phyloP scores from a whole-genome alignment of 75 land plant genomes.

The Isoetes taiwanensis region DNA sequence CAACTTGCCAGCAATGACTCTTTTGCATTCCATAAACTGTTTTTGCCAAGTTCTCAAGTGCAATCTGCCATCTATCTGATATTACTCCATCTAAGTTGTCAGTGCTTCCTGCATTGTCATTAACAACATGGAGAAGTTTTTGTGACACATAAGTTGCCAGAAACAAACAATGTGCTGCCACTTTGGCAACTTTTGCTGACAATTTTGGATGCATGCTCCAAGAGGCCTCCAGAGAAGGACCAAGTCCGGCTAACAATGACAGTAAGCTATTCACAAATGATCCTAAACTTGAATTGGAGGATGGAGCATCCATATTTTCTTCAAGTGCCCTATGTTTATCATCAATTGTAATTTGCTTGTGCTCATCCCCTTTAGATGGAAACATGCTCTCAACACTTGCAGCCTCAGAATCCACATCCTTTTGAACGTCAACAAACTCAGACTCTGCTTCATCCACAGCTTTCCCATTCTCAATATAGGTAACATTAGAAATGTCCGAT shows the following conservation, averaged over 20 bases:
- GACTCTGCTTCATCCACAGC: constrained; percentile 4
- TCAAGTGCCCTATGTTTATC: too few relatives aligned
- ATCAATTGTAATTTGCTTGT: too few relatives aligned
- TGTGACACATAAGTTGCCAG: constrained; percentile 10
- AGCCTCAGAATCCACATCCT: neutral
- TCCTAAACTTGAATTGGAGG: neutral
- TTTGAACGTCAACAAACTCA: constrained; percentile 5
- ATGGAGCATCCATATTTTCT: neutral
- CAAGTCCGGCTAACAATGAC: constrained; percentile 28
- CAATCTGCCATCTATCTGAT: constrained; percentile 14
- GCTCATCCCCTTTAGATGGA: too few relatives aligned
- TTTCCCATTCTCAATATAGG: neutral
- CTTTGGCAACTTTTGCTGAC: constrained; percentile 30
- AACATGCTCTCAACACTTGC: neutral
- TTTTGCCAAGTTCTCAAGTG: constrained; percentile 35
- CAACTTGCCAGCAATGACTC: constrained; percentile 71
- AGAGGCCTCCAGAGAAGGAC: constrained; percentile 39
- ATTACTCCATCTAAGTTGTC: neutral
- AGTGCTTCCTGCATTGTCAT: constrained; percentile 9
- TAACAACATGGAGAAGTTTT: neutral
- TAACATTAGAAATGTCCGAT: neutral
- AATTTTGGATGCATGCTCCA: constrained; percentile 68
- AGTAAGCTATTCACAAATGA: constrained; percentile 27
- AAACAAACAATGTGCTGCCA: constrained; percentile 36
- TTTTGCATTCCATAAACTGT: constrained; percentile 25